A percentile compares a stretch with the other conserved stretches of the same genome.
These are phyloP conservation scores for Ricinus communis DNA, from an alignment of 345 rosid genomes.

Conservation along the genomic window DNA sequence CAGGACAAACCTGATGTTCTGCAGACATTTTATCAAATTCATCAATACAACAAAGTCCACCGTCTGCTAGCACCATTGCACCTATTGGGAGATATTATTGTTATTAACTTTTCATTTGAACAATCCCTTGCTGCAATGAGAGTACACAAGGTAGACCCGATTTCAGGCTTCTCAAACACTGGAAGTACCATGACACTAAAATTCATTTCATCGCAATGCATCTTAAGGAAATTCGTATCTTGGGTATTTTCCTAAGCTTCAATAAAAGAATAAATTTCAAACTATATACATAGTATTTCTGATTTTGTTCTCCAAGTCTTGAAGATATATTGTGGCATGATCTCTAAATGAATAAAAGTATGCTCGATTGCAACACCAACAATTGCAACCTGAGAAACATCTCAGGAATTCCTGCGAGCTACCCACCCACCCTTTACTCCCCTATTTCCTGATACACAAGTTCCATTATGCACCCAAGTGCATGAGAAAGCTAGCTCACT, in stretches of 20 bases:
- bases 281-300: not conserved
- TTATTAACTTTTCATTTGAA: constrained; percentile 8
- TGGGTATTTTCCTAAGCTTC: not conserved
- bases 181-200: not conserved
- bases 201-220: not conserved
- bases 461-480: not conserved
- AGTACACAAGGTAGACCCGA: not conserved
- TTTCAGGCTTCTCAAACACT: not conserved
- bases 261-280: not conserved
- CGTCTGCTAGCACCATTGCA: constrained; percentile 98
- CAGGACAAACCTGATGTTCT: constrained; percentile 78
- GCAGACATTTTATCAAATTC: constrained; percentile 98
- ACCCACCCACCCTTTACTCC: not conserved
- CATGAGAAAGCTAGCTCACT: not conserved
- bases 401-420: too few relatives aligned
- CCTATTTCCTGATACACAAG: not conserved
- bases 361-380: not conserved
- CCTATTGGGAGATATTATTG: constrained; percentile 47
- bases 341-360: not conserved
- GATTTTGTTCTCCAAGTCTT: not conserved
- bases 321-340: not conserved
- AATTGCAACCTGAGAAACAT: not conserved
- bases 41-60: constrained; percentile 94
- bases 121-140: not conserved
- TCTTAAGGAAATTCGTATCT: not conserved